Evolutionary conservation across 2,329 filamentous ascomycete species (phyloP), one percentile per base, ranked within the genome.

Genomic region (Cladosporium phlei): DNA sequence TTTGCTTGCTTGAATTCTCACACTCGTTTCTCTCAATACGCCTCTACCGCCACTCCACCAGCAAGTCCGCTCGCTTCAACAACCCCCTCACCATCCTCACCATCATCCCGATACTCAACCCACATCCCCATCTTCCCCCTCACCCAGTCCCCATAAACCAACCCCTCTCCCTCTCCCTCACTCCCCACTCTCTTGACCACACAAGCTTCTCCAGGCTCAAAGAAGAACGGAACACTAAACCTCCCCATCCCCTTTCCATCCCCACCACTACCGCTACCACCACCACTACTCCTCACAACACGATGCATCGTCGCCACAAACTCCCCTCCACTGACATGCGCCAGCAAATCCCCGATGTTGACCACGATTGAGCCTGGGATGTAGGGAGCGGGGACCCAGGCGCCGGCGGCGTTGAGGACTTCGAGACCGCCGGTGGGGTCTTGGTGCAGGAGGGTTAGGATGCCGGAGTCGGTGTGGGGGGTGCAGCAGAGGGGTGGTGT

Each of bases 151-250:
- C 69, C 69, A 54, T 72, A 73, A 1, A 68, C 47, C 4, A 70
- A 58, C 3, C 53, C 54, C 10, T 58, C 56, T 14, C 56, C 57
- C 6, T 58, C 64, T 53, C 64, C 62, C 10, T 57, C 57, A 7
- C 58, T 63, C 53, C 64, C 62, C 10, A 73, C 57, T 33, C 65
- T 64, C 42, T 57, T 54, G 7, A 73, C 63, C 14, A 69, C 50
- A 55, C 69, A 71, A 12, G 61, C 49, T 52, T 69, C 62, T 3
- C 69, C 70, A 1, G 70, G 71, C 57, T 73, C 69, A 50, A 73
- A 73, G 57, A 74, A 74, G 55, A 73, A 74, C 2, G 70, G 70
- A 21, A 73, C 67, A 38, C 68, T 71, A 46, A 69, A 69, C 14
- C 68, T 56, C 1, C 64, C 66, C 33, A 56, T 52, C 5, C 59